These are phyloP conservation scores for Ophiostoma perfectum DNA, from an alignment of 2,329 filamentous ascomycete species.

Conservation along the genomic window DNA sequence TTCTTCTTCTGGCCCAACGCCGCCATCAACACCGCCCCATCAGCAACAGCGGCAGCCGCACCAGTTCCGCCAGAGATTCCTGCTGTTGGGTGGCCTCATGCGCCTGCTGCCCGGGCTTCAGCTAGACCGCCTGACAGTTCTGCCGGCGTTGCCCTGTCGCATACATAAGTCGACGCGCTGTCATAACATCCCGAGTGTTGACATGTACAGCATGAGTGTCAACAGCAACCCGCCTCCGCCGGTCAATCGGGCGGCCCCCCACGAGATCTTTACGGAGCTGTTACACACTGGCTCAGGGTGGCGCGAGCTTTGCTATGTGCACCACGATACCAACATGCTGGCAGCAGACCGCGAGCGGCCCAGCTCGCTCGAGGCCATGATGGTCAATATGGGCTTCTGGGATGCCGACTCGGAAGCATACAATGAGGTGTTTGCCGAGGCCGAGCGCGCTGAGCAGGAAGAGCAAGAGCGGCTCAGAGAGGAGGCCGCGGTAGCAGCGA, in stretches of 20 bases:
- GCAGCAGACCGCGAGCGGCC: slow-evolving; percentile 20
- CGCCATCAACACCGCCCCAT: slow-evolving; percentile 3
- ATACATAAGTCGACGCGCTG: slow-evolving; percentile 23
- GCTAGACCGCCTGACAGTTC: slow-evolving; percentile 26
- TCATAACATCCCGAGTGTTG: slow-evolving; percentile 19
- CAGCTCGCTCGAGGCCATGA: slow-evolving; percentile 28
- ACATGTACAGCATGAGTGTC: slow-evolving; percentile 23
- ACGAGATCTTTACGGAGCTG: slow-evolving; percentile 26
- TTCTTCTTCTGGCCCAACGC: not conserved
- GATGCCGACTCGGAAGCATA: slow-evolving; percentile 23
- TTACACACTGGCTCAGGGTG: slow-evolving; percentile 25
- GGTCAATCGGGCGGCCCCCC: slow-evolving; percentile 15
- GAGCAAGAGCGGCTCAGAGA: slow-evolving; percentile 9
- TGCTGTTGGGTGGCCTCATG: slow-evolving; percentile 26
- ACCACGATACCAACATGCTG: slow-evolving; percentile 26
- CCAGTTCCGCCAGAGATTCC: slow-evolving; percentile 19
- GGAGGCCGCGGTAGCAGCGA: slow-evolving; percentile 1
- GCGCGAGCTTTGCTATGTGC: slow-evolving; percentile 28
- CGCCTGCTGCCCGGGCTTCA: slow-evolving; percentile 26
- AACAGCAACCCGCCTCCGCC: slow-evolving; percentile 17
- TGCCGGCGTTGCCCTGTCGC: slow-evolving; percentile 25
- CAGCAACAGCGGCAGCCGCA: not conserved
- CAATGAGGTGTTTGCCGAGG: slow-evolving; percentile 22
- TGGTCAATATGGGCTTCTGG: slow-evolving; percentile 29
- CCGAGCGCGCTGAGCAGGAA: slow-evolving; percentile 17